Evolutionary conservation across 495 filamentous ascomycete genomes (phyloP).

Genomic region (Hyaloscypha finlandica): DNA sequence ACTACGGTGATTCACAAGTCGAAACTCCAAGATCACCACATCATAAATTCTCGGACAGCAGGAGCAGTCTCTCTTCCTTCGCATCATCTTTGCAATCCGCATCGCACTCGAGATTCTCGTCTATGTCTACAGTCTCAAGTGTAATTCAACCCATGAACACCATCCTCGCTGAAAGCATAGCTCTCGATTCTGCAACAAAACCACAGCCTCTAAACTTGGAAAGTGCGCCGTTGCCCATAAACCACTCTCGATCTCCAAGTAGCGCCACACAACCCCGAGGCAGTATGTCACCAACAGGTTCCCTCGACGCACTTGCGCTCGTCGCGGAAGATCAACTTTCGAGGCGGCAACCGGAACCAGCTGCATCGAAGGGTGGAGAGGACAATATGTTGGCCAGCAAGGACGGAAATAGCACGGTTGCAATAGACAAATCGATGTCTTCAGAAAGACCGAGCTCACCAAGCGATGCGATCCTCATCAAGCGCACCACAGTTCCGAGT

Average conservation of each 20-base stretch:
- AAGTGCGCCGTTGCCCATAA: background rate
- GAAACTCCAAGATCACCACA: conserved; percentile 14
- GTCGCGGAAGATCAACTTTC: conserved; percentile 20
- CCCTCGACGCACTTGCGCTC: conserved; percentile 22
- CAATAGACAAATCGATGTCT: background rate
- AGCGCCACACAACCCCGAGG: conserved; percentile 5
- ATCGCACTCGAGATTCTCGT: conserved; percentile 32
- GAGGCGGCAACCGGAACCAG: background rate
- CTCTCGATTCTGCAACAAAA: background rate
- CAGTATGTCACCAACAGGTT: conserved; percentile 25
- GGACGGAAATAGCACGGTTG: background rate
- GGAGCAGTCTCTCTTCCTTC: conserved; percentile 33
- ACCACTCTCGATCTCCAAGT: conserved; percentile 5
- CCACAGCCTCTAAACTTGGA: background rate
- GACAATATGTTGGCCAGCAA: background rate
- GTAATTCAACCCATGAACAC: conserved; percentile 15
- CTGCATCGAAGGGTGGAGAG: background rate
- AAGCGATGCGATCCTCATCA: conserved; percentile 34
- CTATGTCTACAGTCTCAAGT: conserved; percentile 31
- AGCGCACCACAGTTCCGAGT: conserved; percentile 23
- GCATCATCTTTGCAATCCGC: conserved; percentile 30
- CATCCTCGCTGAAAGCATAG: conserved; percentile 1
- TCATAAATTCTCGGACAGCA: conserved; percentile 33
- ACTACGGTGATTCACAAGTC: conserved; percentile 20
- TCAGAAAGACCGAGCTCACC: conserved; percentile 29